These are phyloP conservation scores for Ogataea siamensis DNA, from an alignment of 805 yeast genomes.

Conservation along the genomic window DNA sequence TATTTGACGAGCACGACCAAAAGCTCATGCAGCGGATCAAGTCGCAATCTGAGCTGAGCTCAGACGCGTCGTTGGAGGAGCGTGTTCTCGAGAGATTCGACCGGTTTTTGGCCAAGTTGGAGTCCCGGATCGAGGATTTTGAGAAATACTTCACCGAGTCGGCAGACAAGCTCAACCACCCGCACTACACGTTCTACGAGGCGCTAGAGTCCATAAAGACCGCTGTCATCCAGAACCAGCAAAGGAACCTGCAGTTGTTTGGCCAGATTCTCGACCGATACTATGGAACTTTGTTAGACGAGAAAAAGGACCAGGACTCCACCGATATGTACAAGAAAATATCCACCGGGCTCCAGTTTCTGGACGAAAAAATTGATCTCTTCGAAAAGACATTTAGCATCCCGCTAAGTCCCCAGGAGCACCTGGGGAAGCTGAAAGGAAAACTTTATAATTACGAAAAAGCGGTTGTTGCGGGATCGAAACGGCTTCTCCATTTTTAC, in stretches of 20 bases:
- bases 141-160: constrained; percentile 29
- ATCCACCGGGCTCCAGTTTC: constrained; percentile 36
- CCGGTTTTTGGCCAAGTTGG: constrained; percentile 29
- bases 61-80: constrained; percentile 28
- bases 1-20: constrained; percentile 17
- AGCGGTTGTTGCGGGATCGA: constrained; percentile 42
- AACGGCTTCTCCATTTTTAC: constrained; percentile 66
- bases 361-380: constrained; percentile 41
- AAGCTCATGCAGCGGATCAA: constrained; percentile 18
- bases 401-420: constrained; percentile 28
- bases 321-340: constrained; percentile 32
- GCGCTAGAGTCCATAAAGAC: constrained; percentile 26
- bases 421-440: constrained; percentile 31
- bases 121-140: constrained; percentile 27
- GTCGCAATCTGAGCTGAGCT: constrained; percentile 9
- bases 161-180: constrained; percentile 18
- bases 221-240: constrained; percentile 24
- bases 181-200: constrained; percentile 26
- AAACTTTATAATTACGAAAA: constrained; percentile 46
- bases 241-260: constrained; percentile 29
- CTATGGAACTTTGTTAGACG: constrained; percentile 25
- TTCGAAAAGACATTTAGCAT: constrained; percentile 36
- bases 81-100: constrained; percentile 30
- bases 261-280: constrained; percentile 31
- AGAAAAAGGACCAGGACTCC: constrained; percentile 6